phyloP scores from a whole-genome alignment of 441 rosid genomes.

The Raphanus hybrid region DNA sequence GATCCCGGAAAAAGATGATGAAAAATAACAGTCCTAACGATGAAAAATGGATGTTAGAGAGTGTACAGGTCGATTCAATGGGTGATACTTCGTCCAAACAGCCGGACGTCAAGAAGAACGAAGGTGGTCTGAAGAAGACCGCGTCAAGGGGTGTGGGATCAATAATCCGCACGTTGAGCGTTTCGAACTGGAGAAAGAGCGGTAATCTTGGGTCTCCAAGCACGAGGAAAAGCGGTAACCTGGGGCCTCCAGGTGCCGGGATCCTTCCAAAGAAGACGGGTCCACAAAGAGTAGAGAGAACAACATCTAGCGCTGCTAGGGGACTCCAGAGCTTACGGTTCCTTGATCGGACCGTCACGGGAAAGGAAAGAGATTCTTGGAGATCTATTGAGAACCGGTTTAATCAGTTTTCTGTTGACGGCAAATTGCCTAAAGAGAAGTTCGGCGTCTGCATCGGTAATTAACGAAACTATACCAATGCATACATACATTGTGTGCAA shows the following conservation, averaged over 20 bases:
- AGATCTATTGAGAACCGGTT: slow-evolving; percentile 69
- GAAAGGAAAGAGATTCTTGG: slow-evolving; percentile 86
- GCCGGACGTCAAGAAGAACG: slow-evolving; percentile 28
- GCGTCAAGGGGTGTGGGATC: slow-evolving; percentile 35
- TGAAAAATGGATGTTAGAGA: slow-evolving; percentile 64
- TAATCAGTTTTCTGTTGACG: slow-evolving; percentile 59
- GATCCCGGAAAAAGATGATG: slow-evolving; percentile 26
- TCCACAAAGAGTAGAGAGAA: slow-evolving; percentile 57
- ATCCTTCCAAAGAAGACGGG: slow-evolving; percentile 15
- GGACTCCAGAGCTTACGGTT: slow-evolving; percentile 82
- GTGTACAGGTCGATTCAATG: slow-evolving; percentile 60
- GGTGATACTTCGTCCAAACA: slow-evolving; percentile 44
- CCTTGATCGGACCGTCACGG: slow-evolving; percentile 73
- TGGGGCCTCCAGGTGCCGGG: slow-evolving; percentile 10
- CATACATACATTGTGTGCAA: not conserved
- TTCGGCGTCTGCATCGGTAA: slow-evolving; percentile 85
- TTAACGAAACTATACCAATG: not conserved
- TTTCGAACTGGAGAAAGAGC: slow-evolving; percentile 41
- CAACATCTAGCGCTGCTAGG: slow-evolving; percentile 64
- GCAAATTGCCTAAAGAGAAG: slow-evolving; percentile 60
- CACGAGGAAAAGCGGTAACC: slow-evolving; percentile 41
- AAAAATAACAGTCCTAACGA: slow-evolving; percentile 29
- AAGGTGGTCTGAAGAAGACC: slow-evolving; percentile 24
- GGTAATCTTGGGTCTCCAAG: slow-evolving; percentile 38
- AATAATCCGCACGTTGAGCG: slow-evolving; percentile 45